These are phyloP conservation scores for Solanum aculeatissimum DNA, from an alignment of 305 asterid genomes.

Conservation along the genomic window DNA sequence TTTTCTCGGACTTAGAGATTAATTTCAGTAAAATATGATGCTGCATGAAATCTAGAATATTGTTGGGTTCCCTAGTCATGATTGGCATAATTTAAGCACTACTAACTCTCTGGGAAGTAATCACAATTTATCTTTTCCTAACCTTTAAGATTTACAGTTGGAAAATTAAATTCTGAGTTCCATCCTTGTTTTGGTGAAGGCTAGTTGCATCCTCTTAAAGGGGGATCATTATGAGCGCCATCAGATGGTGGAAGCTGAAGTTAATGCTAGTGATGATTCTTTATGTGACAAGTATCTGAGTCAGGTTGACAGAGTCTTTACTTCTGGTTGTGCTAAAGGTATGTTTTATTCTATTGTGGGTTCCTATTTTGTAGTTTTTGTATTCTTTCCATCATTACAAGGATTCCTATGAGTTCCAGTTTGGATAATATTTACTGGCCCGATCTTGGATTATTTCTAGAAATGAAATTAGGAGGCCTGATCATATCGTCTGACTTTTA, in stretches of 20 bases:
- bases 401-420: not conserved
- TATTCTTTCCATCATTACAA: not conserved
- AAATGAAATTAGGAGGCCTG: not conserved
- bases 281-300: constrained; percentile 46
- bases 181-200: constrained; percentile 40
- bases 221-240: constrained; percentile 42
- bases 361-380: not conserved
- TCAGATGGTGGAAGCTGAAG: constrained; percentile 41
- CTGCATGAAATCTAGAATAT: not conserved
- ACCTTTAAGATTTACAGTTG: not conserved
- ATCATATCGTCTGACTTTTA: not conserved
- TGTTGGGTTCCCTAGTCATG: not conserved
- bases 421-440: not conserved
- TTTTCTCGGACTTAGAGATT: not conserved
- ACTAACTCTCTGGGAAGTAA: not conserved
- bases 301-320: constrained; percentile 44
- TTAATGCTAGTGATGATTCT: constrained; percentile 35
- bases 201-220: constrained; percentile 51
- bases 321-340: constrained; percentile 61
- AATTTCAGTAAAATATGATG: not conserved
- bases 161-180: not conserved
- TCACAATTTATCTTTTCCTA: not conserved
- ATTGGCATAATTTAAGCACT: not conserved
- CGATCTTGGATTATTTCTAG: not conserved
- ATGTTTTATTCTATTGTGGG: not conserved